Conservation (phyloP, 2,329 filamentous ascomycete species). For the Juglanconis sp. region DNA sequence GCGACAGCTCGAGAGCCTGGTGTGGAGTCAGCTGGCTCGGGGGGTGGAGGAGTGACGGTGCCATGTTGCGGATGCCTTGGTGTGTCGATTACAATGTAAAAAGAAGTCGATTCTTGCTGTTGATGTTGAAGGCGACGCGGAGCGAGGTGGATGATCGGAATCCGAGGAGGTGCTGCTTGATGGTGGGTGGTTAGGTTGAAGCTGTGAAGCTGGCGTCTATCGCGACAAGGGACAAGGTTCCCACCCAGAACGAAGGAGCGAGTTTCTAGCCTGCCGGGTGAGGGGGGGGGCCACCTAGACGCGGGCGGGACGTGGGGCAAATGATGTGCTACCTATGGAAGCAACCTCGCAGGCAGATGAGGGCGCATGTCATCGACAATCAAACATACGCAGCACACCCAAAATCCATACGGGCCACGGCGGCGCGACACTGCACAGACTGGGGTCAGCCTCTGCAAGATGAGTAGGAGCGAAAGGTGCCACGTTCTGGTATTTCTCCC, state of each 20-base stretch:
- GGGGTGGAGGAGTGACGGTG: constrained; percentile 52
- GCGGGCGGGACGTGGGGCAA: neutral
- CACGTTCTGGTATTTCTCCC: neutral
- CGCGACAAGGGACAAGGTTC: neutral
- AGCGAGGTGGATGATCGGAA: neutral
- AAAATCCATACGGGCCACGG: neutral
- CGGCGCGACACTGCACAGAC: neutral
- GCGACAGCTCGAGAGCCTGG: constrained; percentile 56
- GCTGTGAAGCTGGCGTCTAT: neutral
- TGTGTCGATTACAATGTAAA: neutral
- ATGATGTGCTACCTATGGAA: constrained; percentile 8
- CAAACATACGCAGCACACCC: neutral
- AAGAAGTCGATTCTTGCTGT: neutral
- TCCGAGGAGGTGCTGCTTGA: neutral
- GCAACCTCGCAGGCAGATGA: too few species aligned
- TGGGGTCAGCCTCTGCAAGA: constrained; percentile 8
- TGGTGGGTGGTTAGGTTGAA: neutral
- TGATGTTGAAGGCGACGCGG: neutral
- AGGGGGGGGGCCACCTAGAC: neutral
- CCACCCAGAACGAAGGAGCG: neutral
- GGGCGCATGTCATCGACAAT: neutral
- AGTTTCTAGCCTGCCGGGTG: neutral
- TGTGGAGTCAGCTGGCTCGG: constrained; percentile 54
- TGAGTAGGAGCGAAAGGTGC: constrained; percentile 11
- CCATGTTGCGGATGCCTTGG: constrained; percentile 34